Evolutionary conservation across 495 filamentous ascomycete genomes (phyloP).

Genomic region (Cercophora scortea): DNA sequence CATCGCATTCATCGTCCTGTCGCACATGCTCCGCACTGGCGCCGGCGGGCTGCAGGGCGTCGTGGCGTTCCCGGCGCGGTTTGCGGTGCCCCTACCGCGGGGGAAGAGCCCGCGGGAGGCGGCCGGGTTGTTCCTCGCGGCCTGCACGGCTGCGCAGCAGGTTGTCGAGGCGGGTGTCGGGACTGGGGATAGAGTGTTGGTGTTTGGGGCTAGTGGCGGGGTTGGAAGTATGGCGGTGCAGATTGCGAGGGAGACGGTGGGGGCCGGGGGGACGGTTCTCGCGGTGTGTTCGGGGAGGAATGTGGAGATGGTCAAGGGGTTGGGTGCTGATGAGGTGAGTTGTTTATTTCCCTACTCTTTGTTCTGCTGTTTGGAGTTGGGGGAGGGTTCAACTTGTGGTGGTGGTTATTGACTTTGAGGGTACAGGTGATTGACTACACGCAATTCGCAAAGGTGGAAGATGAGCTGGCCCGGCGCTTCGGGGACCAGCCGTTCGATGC

Average conservation of each 20-base stretch:
- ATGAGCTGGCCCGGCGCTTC: constrained; percentile 14
- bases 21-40: constrained; percentile 14
- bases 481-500: constrained; percentile 18
- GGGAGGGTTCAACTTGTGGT: neutral
- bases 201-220: constrained; percentile 36
- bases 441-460: constrained; percentile 7
- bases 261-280: constrained; percentile 24
- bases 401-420: neutral
- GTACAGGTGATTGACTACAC: constrained; percentile 21
- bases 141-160: constrained; percentile 22
- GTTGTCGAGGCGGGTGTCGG: constrained; percentile 16
- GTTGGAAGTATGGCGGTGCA: constrained; percentile 32
- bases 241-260: constrained; percentile 23
- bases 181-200: constrained; percentile 22
- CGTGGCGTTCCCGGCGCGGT: constrained; percentile 20
- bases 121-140: constrained; percentile 27
- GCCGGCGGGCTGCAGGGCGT: constrained; percentile 28
- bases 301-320: constrained; percentile 17
- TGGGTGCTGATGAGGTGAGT: constrained; percentile 29
- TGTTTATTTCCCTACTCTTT: neutral
- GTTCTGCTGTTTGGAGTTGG: neutral
- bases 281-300: constrained; percentile 30
- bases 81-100: constrained; percentile 17
- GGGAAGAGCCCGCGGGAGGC: constrained; percentile 11
- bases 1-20: constrained; percentile 23